Evolutionary conservation across 2,329 filamentous ascomycete species (phyloP).

Genomic region (Zymoseptoria ardabiliae): DNA sequence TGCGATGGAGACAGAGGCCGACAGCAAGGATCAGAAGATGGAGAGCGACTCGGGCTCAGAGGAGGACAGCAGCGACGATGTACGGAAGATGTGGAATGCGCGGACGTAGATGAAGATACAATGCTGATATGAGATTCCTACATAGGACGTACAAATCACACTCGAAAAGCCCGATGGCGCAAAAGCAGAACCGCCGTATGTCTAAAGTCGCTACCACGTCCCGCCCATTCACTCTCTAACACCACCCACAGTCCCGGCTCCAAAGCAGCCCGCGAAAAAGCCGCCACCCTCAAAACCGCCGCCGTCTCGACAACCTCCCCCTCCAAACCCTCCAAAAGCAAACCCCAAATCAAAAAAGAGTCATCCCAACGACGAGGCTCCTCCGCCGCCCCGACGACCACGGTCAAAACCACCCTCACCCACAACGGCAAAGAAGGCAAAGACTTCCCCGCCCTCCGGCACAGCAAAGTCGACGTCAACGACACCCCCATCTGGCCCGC

Average conservation of each 20-base stretch:
- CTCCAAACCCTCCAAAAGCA: slow-evolving; percentile 10
- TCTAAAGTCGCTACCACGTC: not conserved
- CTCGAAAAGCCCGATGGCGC: slow-evolving; percentile 39
- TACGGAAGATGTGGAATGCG: slow-evolving; percentile 13
- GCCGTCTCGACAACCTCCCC: slow-evolving; percentile 3
- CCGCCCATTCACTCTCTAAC: not conserved
- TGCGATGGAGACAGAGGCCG: slow-evolving; percentile 22
- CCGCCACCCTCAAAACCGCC: slow-evolving; percentile 2
- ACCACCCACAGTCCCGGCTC: slow-evolving; percentile 8
- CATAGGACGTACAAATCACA: slow-evolving; percentile 47
- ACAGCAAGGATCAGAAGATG: slow-evolving; percentile 37
- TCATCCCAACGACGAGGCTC: slow-evolving; percentile 9
- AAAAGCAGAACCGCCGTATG: slow-evolving; percentile 20
- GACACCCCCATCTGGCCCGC: slow-evolving; percentile 65
- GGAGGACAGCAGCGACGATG: slow-evolving; percentile 37
- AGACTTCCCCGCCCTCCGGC: slow-evolving; percentile 60
- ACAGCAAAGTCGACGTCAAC: slow-evolving; percentile 69
- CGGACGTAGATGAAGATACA: not conserved
- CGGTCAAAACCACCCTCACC: slow-evolving; percentile 21
- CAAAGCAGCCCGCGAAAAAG: slow-evolving; percentile 10
- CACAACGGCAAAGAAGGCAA: slow-evolving; percentile 48
- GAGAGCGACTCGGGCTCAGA: slow-evolving; percentile 37
- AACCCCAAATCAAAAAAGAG: slow-evolving; percentile 13
- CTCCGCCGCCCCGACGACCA: slow-evolving; percentile 10
- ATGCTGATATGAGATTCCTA: slow-evolving; percentile 5